A percentile compares a stretch with the other conserved stretches of the same genome.
Conservation (phyloP, 495 filamentous ascomycete genomes). For the Astrocystis sublimbata region DNA sequence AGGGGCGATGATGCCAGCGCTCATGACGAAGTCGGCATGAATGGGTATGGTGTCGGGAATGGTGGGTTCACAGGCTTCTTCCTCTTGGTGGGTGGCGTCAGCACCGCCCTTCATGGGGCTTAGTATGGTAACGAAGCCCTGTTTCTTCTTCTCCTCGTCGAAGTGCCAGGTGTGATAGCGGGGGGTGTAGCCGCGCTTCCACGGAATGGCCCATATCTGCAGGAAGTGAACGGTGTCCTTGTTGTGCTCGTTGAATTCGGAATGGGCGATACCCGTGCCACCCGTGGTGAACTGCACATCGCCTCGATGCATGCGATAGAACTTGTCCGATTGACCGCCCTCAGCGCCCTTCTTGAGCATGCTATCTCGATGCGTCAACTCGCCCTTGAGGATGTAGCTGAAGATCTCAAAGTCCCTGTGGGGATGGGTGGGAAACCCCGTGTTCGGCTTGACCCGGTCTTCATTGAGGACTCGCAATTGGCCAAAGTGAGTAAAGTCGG, state of each 20-base stretch:
- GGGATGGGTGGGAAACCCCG: conserved; percentile 77
- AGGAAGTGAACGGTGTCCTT: conserved; percentile 72
- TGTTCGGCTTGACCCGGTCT: conserved; percentile 67
- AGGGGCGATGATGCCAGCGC: conserved; percentile 63
- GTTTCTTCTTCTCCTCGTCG: conserved; percentile 64
- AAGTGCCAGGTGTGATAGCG: conserved; percentile 71
- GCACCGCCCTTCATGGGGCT: conserved; percentile 66
- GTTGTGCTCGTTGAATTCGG: conserved; percentile 69
- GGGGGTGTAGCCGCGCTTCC: conserved; percentile 65
- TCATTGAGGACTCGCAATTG: conserved; percentile 79
- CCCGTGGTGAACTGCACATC: conserved; percentile 85
- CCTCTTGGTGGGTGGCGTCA: conserved; percentile 58
- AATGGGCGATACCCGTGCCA: conserved; percentile 75
- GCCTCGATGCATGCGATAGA: conserved; percentile 71
- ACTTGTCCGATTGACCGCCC: conserved; percentile 54
- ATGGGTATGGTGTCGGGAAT: conserved; percentile 69
- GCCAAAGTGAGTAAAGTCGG: conserved; percentile 63
- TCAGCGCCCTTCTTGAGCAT: conserved; percentile 63
- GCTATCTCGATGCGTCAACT: conserved; percentile 78
- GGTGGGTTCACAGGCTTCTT: conserved; percentile 57
- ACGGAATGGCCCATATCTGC: conserved; percentile 79
- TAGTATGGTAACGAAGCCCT: conserved; percentile 67
- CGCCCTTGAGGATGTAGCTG: conserved; percentile 75
- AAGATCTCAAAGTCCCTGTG: conserved; percentile 85
- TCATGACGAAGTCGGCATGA: conserved; percentile 79